These are phyloP conservation scores for Ormosia semicastrata DNA, from an alignment of 306 rosid genomes.

Conservation along the genomic window DNA sequence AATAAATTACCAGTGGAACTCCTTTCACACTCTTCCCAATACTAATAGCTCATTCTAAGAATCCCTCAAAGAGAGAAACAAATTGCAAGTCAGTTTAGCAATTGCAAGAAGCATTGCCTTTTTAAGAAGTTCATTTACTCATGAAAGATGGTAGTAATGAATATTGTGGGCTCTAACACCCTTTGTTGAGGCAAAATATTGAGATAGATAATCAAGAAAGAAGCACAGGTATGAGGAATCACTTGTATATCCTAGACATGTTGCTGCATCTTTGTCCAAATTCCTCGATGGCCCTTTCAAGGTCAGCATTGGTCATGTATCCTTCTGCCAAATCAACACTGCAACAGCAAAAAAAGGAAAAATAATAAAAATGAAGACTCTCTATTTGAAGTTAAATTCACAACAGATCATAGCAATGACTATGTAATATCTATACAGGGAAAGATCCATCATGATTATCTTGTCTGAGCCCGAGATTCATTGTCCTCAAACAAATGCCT, in stretches of 20 bases:
- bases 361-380: background rate
- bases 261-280: conserved; percentile 69
- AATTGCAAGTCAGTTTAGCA: conserved; percentile 53
- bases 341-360: background rate
- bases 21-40: too few species aligned
- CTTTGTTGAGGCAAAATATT: conserved; percentile 1
- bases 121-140: conserved; percentile 2
- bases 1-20: too few species aligned
- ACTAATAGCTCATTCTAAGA: too few species aligned
- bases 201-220: conserved; percentile 22
- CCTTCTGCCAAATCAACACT: conserved; percentile 55
- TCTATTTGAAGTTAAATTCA: too few species aligned
- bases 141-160: background rate
- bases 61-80: too few species aligned
- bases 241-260: conserved; percentile 94
- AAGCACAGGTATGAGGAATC: conserved; percentile 41
- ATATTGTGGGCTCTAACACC: background rate
- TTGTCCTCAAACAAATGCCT: too few species aligned
- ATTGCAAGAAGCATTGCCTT: conserved; percentile 8
- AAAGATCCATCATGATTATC: too few species aligned
- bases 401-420: too few species aligned
- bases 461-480: too few species aligned
- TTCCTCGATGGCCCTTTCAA: conserved; percentile 62
- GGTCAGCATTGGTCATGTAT: conserved; percentile 82
- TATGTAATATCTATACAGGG: too few species aligned